Conservation (phyloP, 768 basidiomycete species). For the Leccinum fibrillosum region DNA sequence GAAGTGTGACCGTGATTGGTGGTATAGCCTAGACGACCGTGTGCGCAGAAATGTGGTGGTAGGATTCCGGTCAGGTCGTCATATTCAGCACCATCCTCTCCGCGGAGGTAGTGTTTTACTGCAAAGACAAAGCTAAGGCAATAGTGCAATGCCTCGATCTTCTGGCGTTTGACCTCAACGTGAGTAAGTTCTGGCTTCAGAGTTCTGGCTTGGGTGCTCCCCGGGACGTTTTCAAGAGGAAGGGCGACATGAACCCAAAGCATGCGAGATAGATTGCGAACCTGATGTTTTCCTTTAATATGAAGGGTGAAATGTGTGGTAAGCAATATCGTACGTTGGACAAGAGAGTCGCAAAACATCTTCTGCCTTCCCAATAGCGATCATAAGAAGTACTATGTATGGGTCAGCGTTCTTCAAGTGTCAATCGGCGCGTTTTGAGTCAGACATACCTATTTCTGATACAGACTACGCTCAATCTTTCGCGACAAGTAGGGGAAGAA, state of each 20-base stretch:
- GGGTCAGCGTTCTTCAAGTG: not conserved
- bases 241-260: slow-evolving; percentile 79
- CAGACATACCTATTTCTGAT: slow-evolving; percentile 60
- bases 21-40: slow-evolving; percentile 42
- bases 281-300: slow-evolving; percentile 26
- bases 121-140: slow-evolving; percentile 71
- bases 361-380: slow-evolving; percentile 87
- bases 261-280: slow-evolving; percentile 73
- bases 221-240: slow-evolving; percentile 46
- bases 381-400: slow-evolving; percentile 73
- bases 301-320: not conserved
- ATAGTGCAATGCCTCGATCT: slow-evolving; percentile 68
- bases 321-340: slow-evolving; percentile 46
- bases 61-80: slow-evolving; percentile 66
- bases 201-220: slow-evolving; percentile 50
- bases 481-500: not conserved
- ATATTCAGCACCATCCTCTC: slow-evolving; percentile 72
- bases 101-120: slow-evolving; percentile 77
- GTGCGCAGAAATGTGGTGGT: slow-evolving; percentile 55
- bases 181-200: slow-evolving; percentile 44
- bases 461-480: not conserved
- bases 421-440: not conserved
- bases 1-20: slow-evolving; percentile 28
- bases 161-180: slow-evolving; percentile 56
- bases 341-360: slow-evolving; percentile 69